These are phyloP conservation scores for Arabis alpina DNA, from an alignment of 345 rosid genomes.

Conservation along the genomic window DNA sequence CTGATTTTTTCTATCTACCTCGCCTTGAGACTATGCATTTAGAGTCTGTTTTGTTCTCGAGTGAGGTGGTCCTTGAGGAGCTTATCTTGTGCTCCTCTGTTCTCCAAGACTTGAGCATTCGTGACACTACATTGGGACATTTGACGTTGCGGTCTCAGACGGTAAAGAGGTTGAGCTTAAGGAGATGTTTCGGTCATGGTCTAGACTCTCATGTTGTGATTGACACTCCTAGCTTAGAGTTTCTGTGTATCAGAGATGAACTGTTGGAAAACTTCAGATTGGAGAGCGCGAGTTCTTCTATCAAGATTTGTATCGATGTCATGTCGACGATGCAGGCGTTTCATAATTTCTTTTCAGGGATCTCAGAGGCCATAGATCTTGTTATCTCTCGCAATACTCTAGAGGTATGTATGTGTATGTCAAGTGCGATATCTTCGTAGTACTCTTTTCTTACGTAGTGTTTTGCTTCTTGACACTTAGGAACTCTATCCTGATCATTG, in stretches of 20 bases:
- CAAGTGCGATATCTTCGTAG: neutral
- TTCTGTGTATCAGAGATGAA: too few species aligned
- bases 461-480: constrained; percentile 7
- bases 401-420: neutral
- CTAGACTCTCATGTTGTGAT: neutral
- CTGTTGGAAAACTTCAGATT: too few species aligned
- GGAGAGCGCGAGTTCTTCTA: too few species aligned
- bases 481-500: neutral
- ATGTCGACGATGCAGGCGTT: too few species aligned
- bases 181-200: too few species aligned
- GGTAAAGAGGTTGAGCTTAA: neutral
- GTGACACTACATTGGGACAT: neutral
- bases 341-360: too few species aligned
- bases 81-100: constrained; percentile 1
- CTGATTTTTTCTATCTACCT: neutral
- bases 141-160: neutral
- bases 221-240: neutral
- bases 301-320: constrained; percentile 1
- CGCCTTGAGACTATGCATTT: constrained; percentile 7
- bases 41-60: too few species aligned
- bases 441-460: neutral
- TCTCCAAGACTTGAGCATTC: neutral
- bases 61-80: neutral
- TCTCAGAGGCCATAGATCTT: neutral
- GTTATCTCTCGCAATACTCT: neutral